Percentiles rank a stretch among this genome's conserved stretches.
phyloP scores from a whole-genome alignment of 768 basidiomycete genomes.

The Suillus luteus region DNA sequence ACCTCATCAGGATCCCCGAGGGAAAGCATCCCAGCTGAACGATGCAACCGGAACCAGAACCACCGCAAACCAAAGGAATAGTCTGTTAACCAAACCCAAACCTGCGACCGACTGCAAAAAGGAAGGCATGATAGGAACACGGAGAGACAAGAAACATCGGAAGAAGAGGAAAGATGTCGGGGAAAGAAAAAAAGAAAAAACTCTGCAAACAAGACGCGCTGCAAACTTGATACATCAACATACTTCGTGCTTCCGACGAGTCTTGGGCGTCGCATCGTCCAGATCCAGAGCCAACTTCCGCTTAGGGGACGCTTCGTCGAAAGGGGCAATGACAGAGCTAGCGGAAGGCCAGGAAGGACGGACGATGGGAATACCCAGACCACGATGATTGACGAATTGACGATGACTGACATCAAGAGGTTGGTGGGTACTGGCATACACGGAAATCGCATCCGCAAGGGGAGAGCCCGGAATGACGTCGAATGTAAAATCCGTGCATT shows the following conservation, averaged over 20 bases:
- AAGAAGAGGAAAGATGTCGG: not conserved
- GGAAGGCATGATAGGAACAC: not conserved
- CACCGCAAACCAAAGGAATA: constrained; percentile 5
- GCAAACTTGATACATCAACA: constrained; percentile 2
- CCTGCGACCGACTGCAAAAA: not conserved
- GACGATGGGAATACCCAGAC: not conserved
- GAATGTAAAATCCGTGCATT: not conserved
- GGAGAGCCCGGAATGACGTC: not conserved
- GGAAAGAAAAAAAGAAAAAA: not conserved
- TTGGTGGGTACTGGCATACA: not conserved
- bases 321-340: not conserved
- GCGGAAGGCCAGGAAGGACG: not conserved
- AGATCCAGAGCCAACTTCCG: not conserved
- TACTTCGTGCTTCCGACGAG: not conserved
- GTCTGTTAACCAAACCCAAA: not conserved
- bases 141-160: not conserved
- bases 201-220: not conserved
- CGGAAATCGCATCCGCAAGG: not conserved
- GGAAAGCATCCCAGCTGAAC: constrained; percentile 1
- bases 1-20: constrained; percentile 2
- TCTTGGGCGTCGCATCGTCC: not conserved
- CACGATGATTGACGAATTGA: not conserved
- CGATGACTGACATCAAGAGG: not conserved
- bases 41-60: constrained; percentile 4
- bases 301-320: not conserved